Evolutionary conservation across 805 yeast species (phyloP).

Genomic region (Metschnikowia henanensis): DNA sequence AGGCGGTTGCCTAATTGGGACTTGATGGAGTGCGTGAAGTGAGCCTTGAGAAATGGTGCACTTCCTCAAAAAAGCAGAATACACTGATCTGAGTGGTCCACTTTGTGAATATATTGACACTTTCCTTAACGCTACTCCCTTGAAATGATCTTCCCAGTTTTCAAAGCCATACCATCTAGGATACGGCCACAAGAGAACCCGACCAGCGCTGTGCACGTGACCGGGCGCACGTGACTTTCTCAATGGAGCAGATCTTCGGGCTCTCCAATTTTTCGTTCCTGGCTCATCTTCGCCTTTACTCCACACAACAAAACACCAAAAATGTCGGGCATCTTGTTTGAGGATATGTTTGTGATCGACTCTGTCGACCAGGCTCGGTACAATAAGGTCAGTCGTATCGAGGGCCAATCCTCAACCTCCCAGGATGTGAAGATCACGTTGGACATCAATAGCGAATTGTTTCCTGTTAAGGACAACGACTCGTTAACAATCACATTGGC

Average conservation of each 20-base stretch:
- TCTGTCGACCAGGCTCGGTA: conserved; percentile 87
- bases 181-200: no score
- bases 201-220: background rate
- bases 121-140: no score
- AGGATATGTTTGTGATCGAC: conserved; percentile 85
- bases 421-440: conserved; percentile 78
- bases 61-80: no score
- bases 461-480: conserved; percentile 77
- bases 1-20: conserved; percentile 7
- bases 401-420: conserved; percentile 83
- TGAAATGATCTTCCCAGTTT: no score
- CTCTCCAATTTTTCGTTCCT: no score
- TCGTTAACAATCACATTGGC: conserved; percentile 86
- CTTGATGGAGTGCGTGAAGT: background rate
- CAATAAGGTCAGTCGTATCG: conserved; percentile 87
- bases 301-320: conserved; percentile 3
- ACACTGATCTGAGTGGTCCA: no score
- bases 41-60: no score
- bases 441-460: conserved; percentile 89
- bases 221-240: background rate
- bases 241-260: background rate
- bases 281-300: background rate
- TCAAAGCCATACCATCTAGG: no score
- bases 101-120: no score
- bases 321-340: conserved; percentile 73